A percentile compares a stretch with the other conserved stretches of the same genome.
phyloP scores from a whole-genome alignment of 345 rosid species.

The Limnanthes douglasii region DNA sequence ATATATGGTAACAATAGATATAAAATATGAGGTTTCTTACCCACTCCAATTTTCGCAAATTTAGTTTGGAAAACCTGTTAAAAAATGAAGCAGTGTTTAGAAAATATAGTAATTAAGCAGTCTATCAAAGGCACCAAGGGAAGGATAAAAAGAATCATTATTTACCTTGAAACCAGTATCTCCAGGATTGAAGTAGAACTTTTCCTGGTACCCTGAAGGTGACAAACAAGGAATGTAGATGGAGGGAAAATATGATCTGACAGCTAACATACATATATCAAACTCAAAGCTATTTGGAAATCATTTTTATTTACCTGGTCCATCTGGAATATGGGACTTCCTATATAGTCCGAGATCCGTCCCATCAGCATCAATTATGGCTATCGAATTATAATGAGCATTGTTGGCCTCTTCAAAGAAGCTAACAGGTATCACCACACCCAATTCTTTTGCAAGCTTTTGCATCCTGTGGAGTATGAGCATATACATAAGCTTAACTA shows the following conservation, averaged over 20 bases:
- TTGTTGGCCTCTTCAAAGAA: constrained; percentile 94
- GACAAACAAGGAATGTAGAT: constrained; percentile 3
- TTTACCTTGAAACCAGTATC: constrained; percentile 97
- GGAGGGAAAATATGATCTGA: constrained; percentile 1
- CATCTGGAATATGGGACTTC: constrained; percentile 97
- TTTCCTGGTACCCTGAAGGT: constrained; percentile 77
- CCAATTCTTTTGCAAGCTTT: constrained; percentile 69
- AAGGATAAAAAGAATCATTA: too few species aligned
- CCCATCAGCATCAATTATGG: constrained; percentile 88
- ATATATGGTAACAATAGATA: too few species aligned
- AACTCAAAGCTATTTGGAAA: constrained; percentile 6
- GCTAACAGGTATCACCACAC: constrained; percentile 83
- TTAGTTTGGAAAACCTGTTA: constrained; percentile 78
- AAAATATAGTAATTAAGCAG: background rate
- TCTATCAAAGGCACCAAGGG: constrained; percentile 6
- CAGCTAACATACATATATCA: too few species aligned
- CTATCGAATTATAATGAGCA: constrained; percentile 85
- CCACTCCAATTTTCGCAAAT: constrained; percentile 86
- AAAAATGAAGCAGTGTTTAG: constrained; percentile 7
- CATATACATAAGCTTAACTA: constrained; percentile 1
- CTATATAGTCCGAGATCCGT: constrained; percentile 83
- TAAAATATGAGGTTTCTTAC: constrained; percentile 26
- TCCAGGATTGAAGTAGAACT: constrained; percentile 94
- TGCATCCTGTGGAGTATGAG: constrained; percentile 49
- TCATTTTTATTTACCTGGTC: constrained; percentile 47